These are phyloP conservation scores for Tricholoma sp. DNA, from an alignment of 768 basidiomycete species.

Conservation along the genomic window DNA sequence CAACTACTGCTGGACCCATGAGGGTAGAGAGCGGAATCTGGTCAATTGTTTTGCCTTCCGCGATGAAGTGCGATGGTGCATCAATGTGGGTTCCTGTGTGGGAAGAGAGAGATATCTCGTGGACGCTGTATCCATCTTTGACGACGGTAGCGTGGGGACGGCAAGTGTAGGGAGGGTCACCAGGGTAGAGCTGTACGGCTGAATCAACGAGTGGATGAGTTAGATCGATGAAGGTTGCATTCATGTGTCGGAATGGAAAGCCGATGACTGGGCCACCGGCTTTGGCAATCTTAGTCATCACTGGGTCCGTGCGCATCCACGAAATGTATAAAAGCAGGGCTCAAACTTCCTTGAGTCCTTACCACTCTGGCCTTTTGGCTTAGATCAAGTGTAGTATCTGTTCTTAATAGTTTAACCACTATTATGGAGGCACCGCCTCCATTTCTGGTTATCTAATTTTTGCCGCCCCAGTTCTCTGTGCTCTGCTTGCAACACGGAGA, in stretches of 20 bases:
- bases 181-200: slow-evolving; percentile 46
- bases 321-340: slow-evolving; percentile 1
- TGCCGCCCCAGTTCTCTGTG: slow-evolving; percentile 43
- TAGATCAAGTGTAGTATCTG: slow-evolving; percentile 98
- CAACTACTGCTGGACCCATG: slow-evolving; percentile 47
- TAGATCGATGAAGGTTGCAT: slow-evolving; percentile 41
- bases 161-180: slow-evolving; percentile 45
- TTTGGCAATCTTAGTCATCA: neutral
- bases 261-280: no score
- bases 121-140: slow-evolving; percentile 46
- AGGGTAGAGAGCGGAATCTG: slow-evolving; percentile 50
- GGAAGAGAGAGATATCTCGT: slow-evolving; percentile 51
- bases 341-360: slow-evolving; percentile 27
- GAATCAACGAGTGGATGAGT: slow-evolving; percentile 40
- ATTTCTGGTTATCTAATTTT: slow-evolving; percentile 56
- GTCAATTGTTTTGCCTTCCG: slow-evolving; percentile 51
- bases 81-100: slow-evolving; percentile 82
- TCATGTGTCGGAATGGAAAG: no score
- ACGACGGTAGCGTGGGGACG: slow-evolving; percentile 32
- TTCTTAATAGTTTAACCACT: slow-evolving; percentile 82
- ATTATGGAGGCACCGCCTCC: slow-evolving; percentile 52
- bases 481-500: slow-evolving; percentile 57
- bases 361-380: slow-evolving; percentile 95
- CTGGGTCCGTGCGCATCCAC: slow-evolving; percentile 13
- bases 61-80: slow-evolving; percentile 69